These are phyloP conservation scores for Dalbergia cultrata DNA, from an alignment of 306 rosid species.

Conservation along the genomic window DNA sequence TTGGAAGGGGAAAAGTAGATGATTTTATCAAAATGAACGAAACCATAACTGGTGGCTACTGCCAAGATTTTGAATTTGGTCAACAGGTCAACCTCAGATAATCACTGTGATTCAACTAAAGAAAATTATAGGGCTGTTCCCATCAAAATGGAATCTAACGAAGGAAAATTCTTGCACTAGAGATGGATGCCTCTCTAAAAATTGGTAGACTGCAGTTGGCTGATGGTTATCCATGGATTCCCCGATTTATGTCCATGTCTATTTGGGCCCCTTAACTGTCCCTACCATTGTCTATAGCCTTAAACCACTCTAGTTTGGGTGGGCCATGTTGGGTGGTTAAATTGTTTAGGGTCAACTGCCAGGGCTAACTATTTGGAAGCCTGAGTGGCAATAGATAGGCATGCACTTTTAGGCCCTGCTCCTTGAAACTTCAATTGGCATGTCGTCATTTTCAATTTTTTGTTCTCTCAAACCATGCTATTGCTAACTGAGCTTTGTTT, in stretches of 20 bases:
- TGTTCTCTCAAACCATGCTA: constrained; percentile 16
- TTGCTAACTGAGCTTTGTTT: neutral
- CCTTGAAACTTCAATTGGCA: neutral
- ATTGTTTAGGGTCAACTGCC: constrained; percentile 9
- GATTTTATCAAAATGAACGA: neutral
- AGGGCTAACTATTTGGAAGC: neutral
- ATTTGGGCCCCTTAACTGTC: neutral
- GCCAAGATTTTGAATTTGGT: neutral
- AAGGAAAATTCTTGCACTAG: neutral
- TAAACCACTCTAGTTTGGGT: neutral
- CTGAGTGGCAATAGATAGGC: neutral
- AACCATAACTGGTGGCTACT: neutral
- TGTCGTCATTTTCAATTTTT: constrained; percentile 13
- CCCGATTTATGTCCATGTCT: neutral
- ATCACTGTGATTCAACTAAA: neutral
- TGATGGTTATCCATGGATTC: neutral
- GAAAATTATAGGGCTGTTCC: neutral
- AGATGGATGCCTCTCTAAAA: neutral
- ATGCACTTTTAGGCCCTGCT: neutral
- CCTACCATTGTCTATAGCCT: neutral
- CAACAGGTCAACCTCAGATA: neutral
- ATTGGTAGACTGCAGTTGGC: neutral
- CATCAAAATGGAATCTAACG: neutral
- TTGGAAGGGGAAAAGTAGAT: neutral
- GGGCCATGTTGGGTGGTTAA: neutral